phyloP scores from a whole-genome alignment of 2,329 filamentous ascomycete species.

The Ceratocystis alfenasii region DNA sequence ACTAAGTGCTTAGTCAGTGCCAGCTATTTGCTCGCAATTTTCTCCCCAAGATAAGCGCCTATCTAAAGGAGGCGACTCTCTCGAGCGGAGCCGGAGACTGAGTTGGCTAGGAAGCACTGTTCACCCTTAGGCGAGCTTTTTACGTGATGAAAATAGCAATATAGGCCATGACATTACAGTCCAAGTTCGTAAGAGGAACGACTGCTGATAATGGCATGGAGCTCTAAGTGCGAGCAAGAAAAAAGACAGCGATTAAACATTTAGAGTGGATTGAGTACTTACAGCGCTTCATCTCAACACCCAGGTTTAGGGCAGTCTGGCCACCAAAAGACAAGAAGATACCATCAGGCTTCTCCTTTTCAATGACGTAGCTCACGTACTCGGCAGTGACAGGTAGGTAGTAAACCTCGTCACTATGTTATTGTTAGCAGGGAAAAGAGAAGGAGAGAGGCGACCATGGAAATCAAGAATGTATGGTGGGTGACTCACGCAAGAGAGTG shows the following conservation, averaged over 20 bases:
- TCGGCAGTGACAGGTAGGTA: constrained; percentile 95
- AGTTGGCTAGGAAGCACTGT: constrained; percentile 15
- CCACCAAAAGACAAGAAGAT: constrained; percentile 97
- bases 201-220: constrained; percentile 8
- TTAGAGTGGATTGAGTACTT: constrained; percentile 11
- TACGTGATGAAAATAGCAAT: constrained; percentile 17
- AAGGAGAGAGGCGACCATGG: neutral
- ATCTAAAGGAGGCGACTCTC: neutral
- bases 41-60: neutral
- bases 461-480: neutral
- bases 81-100: constrained; percentile 16
- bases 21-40: neutral
- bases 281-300: constrained; percentile 87
- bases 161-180: constrained; percentile 11
- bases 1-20: neutral
- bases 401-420: constrained; percentile 68
- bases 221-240: constrained; percentile 16
- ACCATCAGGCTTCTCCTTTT: constrained; percentile 88
- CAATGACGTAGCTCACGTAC: constrained; percentile 95
- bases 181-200: neutral
- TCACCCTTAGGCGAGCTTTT: neutral
- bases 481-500: constrained; percentile 59
- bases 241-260: neutral
- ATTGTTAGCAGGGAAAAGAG: neutral
- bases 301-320: constrained; percentile 91